A percentile compares a stretch with the other conserved stretches of the same genome.
These are phyloP conservation scores for Ustilago sp. DNA, from an alignment of 1,284 basidiomycete species.

Conservation along the genomic window DNA sequence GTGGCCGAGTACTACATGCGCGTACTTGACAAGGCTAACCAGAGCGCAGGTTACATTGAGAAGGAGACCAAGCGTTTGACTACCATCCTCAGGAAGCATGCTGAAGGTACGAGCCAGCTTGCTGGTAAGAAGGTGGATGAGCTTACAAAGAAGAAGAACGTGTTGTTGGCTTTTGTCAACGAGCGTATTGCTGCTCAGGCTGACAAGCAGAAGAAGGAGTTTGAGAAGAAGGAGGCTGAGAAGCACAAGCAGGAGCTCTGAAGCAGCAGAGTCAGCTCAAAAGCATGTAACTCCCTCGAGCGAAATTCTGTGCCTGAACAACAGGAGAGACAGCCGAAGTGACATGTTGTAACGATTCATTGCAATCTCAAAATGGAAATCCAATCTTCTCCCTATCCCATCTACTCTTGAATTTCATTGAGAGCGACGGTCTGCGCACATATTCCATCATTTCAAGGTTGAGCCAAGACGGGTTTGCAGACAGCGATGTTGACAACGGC, in stretches of 20 bases:
- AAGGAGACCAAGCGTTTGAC: constrained; percentile 83
- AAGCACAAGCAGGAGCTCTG: constrained; percentile 47
- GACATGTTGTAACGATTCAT: background rate
- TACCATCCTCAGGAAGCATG: constrained; percentile 79
- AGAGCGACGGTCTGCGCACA: too few species aligned
- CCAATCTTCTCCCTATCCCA: background rate
- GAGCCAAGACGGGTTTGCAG: too few species aligned
- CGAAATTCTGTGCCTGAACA: background rate
- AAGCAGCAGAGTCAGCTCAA: background rate
- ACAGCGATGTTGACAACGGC: too few species aligned
- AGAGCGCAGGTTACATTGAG: constrained; percentile 79
- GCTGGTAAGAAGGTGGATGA: constrained; percentile 87
- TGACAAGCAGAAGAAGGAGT: constrained; percentile 46
- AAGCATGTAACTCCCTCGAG: background rate
- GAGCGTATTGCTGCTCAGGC: constrained; percentile 53
- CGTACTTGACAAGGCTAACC: constrained; percentile 88
- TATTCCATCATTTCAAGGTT: too few species aligned
- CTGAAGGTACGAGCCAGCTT: constrained; percentile 71
- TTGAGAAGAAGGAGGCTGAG: constrained; percentile 37
- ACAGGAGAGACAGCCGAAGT: too few species aligned
- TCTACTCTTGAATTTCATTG: background rate
- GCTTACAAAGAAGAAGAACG: constrained; percentile 90
- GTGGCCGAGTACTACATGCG: constrained; percentile 82
- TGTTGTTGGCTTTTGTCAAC: constrained; percentile 79
- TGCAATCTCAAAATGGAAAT: background rate